phyloP scores from a whole-genome alignment of 208 protist species.

The Leishmania guyanensis region DNA sequence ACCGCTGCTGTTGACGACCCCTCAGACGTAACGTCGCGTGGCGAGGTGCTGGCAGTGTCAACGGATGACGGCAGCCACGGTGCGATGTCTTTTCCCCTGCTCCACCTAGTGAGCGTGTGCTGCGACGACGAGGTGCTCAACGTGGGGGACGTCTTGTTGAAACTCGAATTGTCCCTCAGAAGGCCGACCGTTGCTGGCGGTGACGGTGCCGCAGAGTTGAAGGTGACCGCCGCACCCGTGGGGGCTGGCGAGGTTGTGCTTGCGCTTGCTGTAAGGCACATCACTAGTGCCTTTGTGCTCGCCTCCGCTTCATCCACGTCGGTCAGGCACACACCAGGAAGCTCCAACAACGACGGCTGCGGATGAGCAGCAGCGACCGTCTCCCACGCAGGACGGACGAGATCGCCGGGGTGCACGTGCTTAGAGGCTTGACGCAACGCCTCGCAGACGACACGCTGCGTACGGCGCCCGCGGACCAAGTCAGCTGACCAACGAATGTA shows the following conservation, averaged over 20 bases:
- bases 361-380: neutral
- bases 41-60: neutral
- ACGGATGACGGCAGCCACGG: neutral
- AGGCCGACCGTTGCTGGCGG: neutral
- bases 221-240: neutral
- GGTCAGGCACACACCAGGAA: neutral
- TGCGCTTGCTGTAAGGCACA: neutral
- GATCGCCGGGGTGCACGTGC: constrained; percentile 16
- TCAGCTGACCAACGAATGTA: constrained; percentile 16
- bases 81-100: neutral
- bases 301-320: neutral
- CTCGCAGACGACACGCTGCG: constrained; percentile 14
- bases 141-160: neutral
- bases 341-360: neutral
- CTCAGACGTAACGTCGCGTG: neutral
- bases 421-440: constrained; percentile 18
- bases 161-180: neutral
- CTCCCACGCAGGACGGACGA: constrained; percentile 13
- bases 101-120: neutral
- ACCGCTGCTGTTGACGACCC: neutral
- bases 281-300: neutral
- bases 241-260: neutral
- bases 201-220: constrained; percentile 1
- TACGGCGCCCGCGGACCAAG: neutral
- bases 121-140: neutral